Evolutionary conservation across 2,329 filamentous ascomycete species (phyloP), one percentile per base, ranked within the genome.

Genomic region (Paecilomyces variotii): DNA sequence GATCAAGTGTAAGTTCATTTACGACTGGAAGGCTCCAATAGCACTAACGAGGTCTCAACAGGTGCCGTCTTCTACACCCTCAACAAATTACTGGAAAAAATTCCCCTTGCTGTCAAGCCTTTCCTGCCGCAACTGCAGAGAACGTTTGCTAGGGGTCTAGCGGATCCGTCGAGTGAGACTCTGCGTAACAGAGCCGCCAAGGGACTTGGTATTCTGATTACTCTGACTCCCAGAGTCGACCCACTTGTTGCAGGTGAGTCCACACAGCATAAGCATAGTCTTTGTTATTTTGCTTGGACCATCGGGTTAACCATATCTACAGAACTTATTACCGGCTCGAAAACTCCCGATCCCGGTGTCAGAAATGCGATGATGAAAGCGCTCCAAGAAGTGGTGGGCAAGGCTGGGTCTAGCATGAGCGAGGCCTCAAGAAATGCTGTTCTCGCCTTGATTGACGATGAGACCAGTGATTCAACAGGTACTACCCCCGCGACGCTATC

Each of bases 351-450:
- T 70, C 71, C 85, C 4, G 93, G 93, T 53, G 94, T 99, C 63
- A 90, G 86, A 75, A 94, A 89, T 64, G 94, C 94, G 28, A 99
- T 99, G 94, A 82, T 99, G 68, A 96, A 95, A 79, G 94, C 94
- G 2, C 78, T 99, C 53, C 97, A 95, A 70, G 93, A 97, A 70
- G 94, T 99, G 30, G 88, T 99, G 61, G 93, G 90, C 80, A 96
- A 96, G 76, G 93, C 92, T 19, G 94, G 94, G 57, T 82, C 82
- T 59, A 97, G 93, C 75, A 99, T 99, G 94, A 92, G 90, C 67
- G 94, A 97, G 68, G 79, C 87, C 25, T 97, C 93, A 54, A 87
- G 92, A 57, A 84, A 86, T 60, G 87, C 92, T n/a, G 91, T 99
- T 27, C 79, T 99, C 54, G 84, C 85, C 51, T 80, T 99, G 54